Evolutionary conservation across 441 rosid species (phyloP), one percentile per base, ranked within the genome.

Genomic region (Populus hybrid): DNA sequence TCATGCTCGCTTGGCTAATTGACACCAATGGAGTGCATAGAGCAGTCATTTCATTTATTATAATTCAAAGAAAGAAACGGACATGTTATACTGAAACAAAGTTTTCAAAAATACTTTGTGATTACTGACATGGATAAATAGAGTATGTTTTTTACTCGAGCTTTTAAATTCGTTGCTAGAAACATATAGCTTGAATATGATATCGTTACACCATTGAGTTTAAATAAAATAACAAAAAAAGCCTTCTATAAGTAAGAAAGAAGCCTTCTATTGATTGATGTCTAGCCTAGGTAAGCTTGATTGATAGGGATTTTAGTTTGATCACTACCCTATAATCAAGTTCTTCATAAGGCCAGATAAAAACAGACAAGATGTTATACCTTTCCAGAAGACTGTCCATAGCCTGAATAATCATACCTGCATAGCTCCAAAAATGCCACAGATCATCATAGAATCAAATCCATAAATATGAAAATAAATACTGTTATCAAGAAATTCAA

Each of bases 331-430:
- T 67, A 9, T 28, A 24, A 10, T 19, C 6, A 7, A 63, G 30
- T 18, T 10, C 40, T 32, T 34, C 23, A 8, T n/a, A 40, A 70
- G 36, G 30, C n/a, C 42, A 42, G 36, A 70, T 4, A 74, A n/a
- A 67, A 64, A 24, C 18, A 67, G 36, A 66, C 65, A 71, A n/a
- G 18, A 74, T 76, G 9, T 23, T 3, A 66, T 91, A 93, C 99
- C 99, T 95, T 95, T 75, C 99, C 99, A 26, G 93, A 79, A 19
- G 99, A 95, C 57, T 87, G 97, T 19, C 99, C 99, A 71, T 95
- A 95, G 11, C 99, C 99, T 19, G 97, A 92, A 84, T 95, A 95
- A 86, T 95, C 99, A 81, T 95, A 93, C 89, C 99, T 95, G 88
- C 84, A 80, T 6, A 79, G 38, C 50, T 65, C 74, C 63, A 9